phyloP scores from a whole-genome alignment of 176 grass and related monocot species.

The Coix lacrymajobi region DNA sequence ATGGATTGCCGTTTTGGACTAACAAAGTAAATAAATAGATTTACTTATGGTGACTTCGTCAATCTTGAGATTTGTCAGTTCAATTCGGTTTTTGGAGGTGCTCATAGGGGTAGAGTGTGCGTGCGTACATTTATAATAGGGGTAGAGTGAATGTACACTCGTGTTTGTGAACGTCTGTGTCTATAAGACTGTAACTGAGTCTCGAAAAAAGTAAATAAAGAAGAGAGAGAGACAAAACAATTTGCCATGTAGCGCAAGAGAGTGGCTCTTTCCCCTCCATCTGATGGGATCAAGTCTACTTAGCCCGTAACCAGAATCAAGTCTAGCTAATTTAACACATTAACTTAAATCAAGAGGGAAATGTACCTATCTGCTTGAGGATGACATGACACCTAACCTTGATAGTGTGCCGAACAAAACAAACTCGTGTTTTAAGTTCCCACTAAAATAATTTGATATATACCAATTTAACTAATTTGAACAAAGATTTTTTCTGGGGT shows the following conservation, averaged over 20 bases:
- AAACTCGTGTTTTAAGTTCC: conserved; percentile 11
- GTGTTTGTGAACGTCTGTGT: too few species aligned
- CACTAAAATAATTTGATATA: background rate
- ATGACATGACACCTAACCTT: conserved; percentile 35
- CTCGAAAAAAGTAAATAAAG: too few species aligned
- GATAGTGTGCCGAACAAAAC: background rate
- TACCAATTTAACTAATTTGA: background rate
- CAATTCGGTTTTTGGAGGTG: too few species aligned
- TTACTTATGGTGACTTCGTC: too few species aligned
- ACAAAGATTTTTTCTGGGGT: too few species aligned
- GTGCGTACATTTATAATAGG: too few species aligned
- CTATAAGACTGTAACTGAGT: too few species aligned
- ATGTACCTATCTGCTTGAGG: conserved; percentile 17
- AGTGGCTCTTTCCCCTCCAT: background rate
- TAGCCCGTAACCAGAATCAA: background rate
- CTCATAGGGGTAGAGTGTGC: too few species aligned
- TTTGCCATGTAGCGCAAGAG: background rate
- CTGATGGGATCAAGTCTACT: background rate
- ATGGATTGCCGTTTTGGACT: too few species aligned
- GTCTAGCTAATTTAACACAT: background rate
- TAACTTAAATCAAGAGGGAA: background rate
- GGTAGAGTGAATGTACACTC: too few species aligned
- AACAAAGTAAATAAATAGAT: too few species aligned
- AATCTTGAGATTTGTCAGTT: too few species aligned
- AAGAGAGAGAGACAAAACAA: background rate